Evolutionary conservation across 2,329 filamentous ascomycete species (phyloP), one percentile per base, ranked within the genome.

Genomic region (Calonectria ilicicola): DNA sequence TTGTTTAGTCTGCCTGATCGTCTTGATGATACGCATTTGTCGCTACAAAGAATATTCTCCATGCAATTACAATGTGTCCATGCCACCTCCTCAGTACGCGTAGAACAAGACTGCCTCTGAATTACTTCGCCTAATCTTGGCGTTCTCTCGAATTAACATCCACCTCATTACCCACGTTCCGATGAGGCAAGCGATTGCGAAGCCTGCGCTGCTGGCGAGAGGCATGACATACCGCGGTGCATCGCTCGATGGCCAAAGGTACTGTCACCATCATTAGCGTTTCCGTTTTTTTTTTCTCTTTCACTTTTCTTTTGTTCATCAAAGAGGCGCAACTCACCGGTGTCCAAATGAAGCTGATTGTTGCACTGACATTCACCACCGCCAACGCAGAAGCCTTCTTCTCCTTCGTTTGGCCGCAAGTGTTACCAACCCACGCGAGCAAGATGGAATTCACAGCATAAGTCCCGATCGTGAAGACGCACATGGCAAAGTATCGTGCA

Each of bases 381-480:
- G 82, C 82, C 17, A 87, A 76, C 17, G 82, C 81, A 12, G 83
- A 82, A 0, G 86, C 84, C 67, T 86, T 86, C 77, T 87, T 87
- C 77, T 87, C 85, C 2, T 82, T 82, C 0, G 84, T 87, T 32
- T 85, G 85, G 0, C 84, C 84, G 7, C 85, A 82, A 0, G 84
- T 86, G 0, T 81, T 80, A 0, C 80, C 82, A 0, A 85, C 84
- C 85, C 85, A 87, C 7, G 85, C 84, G 0, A 86, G 78, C n/a
- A 86, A 85, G 72, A 86, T 81, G 0, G 82, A 83, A 75, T 86
- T 87, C 21, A 86, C 85, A 2, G 80, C 79, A 35, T 83, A 83
- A 3, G 83, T 82, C 0, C 83, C 83, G 9, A 77, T 79, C 2
- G 83, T 81, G n/a, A 84, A 84, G 9, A 84, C 75, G 65, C 84